Evolutionary conservation across 257 asterid genomes (phyloP), one percentile per base, ranked within the genome.

Genomic region (Ilex asprella): DNA sequence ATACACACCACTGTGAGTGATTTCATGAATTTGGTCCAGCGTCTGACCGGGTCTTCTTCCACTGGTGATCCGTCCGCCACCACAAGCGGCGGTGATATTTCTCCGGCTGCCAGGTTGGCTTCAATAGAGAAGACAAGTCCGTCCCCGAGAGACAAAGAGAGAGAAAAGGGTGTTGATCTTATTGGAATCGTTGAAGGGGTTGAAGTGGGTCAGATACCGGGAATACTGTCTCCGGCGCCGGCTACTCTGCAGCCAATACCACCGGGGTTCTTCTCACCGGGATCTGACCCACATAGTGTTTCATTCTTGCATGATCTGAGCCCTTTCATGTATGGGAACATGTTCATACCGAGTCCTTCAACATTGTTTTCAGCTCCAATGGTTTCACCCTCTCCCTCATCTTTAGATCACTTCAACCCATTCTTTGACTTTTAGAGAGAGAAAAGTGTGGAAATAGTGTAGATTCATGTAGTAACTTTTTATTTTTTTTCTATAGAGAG

Each of bases 41-140:
- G 98, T 53, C 93, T 92, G 68, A 92, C 98, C 30, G 98, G 98
- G 12, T 76, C 91, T 30, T 69, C 78, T 31, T 31, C 72, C 30
- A 55, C 78, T 13, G 54, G 27, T 21, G 27, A 21, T 21, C 27
- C 27, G 27, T 21, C 70, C 0, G 39, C 56, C 30, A 59, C 66
- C 13, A 62, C 60, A 30, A 61, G 71, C 10, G 57, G 57, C 57
- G 95, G 91, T 2, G 74, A 70, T 56, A 60, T 92, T 16, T 89
- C 98, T 3, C 98, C 97, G 49, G 98, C 98, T 0, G 98, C 98
- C 61, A 75, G 90, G 58, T 50, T 86, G 55, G 98, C 98, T 4
- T 81, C 95, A 0, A 73, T 84, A 0, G 95, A 92, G 75, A 82
- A 72, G 66, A 59, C 80, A 0, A 88, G 91, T 54, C 90, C 92